A percentile compares a stretch with the other conserved stretches of the same genome.
Evolutionary conservation across 345 rosid genomes (phyloP).

Genomic region (Garcia nutans): DNA sequence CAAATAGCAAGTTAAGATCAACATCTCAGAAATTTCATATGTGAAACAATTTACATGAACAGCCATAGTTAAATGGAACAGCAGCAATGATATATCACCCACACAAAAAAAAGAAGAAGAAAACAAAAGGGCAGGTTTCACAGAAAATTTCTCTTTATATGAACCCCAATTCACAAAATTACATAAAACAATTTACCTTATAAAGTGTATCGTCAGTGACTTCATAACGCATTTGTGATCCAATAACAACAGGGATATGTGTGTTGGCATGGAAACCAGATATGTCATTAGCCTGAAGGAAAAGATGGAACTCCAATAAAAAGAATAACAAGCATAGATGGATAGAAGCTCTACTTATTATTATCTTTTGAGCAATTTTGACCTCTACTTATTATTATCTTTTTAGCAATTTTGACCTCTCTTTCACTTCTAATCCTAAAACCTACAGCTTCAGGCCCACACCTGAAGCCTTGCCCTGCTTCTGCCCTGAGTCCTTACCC

Average conservation of each 20-base stretch:
- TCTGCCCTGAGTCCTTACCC: not conserved
- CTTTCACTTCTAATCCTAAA: not conserved
- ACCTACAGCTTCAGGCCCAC: not conserved
- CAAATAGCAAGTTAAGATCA: not conserved
- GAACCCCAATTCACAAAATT: not conserved
- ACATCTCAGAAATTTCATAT: not conserved
- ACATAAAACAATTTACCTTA: constrained; percentile 47
- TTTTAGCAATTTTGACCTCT: not conserved
- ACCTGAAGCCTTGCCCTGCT: not conserved
- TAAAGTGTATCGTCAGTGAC: constrained; percentile 83
- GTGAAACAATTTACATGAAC: not conserved
- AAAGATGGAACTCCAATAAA: constrained; percentile 15
- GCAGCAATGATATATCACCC: not conserved
- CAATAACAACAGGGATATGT: constrained; percentile 86
- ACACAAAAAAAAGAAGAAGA: not conserved
- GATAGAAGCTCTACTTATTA: not conserved
- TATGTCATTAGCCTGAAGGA: constrained; percentile 76
- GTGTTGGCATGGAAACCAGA: constrained; percentile 87
- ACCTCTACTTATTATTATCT: not conserved
- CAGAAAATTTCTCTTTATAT: not conserved
- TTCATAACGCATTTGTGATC: constrained; percentile 92
- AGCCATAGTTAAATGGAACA: not conserved
- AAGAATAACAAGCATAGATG: not conserved
- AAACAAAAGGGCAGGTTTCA: not conserved
- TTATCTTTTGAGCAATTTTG: too few relatives aligned